Evolutionary conservation across 73 alveolate species (phyloP).

Genomic region (Breviolum minutum): DNA sequence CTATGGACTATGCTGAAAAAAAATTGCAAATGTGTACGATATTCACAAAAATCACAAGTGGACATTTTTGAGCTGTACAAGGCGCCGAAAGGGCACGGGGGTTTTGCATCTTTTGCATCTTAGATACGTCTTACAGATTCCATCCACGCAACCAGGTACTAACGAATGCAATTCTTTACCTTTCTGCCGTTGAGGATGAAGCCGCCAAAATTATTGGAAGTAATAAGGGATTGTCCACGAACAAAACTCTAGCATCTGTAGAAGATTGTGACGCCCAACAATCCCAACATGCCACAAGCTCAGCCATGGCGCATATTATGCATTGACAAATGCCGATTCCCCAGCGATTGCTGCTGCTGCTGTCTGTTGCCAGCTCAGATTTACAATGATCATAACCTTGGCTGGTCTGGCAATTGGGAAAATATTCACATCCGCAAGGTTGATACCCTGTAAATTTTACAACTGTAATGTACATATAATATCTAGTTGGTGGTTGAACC

Average conservation of each 20-base stretch:
- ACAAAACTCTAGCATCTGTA: not conserved
- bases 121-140: too few relatives aligned
- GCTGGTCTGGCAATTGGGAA: not conserved
- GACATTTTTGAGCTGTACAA: too few relatives aligned
- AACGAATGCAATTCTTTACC: not conserved
- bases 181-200: not conserved
- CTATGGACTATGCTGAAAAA: too few relatives aligned
- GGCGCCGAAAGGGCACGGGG: too few relatives aligned
- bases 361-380: slow-evolving; percentile 30
- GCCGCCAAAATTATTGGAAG: not conserved
- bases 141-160: too few relatives aligned
- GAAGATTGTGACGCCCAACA: too few relatives aligned
- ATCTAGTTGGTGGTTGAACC: too few relatives aligned
- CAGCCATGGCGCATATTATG: not conserved
- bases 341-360: not conserved
- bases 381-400: slow-evolving; percentile 87
- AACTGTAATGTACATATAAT: too few relatives aligned
- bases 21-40: too few relatives aligned
- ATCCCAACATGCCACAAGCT: not conserved
- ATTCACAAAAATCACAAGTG: too few relatives aligned
- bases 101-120: too few relatives aligned
- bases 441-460: too few relatives aligned
- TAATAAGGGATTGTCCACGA: not conserved
- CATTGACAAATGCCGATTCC: slow-evolving; percentile 73
- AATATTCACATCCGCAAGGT: not conserved